Percentiles rank a stretch among this genome's conserved stretches.
Conservation (phyloP, 139 green algal species). For the Chlamydomonas schloesseri region DNA sequence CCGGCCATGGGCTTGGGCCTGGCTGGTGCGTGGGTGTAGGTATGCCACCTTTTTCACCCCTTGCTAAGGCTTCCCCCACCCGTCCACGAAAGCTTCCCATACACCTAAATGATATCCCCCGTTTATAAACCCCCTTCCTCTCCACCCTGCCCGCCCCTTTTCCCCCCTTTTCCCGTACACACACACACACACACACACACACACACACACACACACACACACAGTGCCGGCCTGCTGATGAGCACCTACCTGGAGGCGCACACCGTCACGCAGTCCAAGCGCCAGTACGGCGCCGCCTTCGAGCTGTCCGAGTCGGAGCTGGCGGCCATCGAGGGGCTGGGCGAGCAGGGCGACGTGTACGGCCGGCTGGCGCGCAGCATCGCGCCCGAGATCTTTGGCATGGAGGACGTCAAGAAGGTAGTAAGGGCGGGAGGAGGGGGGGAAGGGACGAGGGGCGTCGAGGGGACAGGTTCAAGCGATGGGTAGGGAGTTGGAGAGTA, state of each 20-base stretch:
- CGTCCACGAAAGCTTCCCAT: too few species aligned
- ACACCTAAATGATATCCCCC: too few species aligned
- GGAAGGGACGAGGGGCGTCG: neutral
- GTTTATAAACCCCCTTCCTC: too few species aligned
- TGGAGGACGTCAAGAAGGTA: conserved; percentile 96
- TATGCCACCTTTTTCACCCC: too few species aligned
- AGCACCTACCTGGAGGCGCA: conserved; percentile 93
- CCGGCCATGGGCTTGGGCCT: too few species aligned
- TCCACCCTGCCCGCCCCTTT: too few species aligned
- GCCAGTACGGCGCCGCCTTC: conserved; percentile 58
- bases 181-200: too few species aligned
- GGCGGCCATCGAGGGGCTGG: conserved; percentile 66
- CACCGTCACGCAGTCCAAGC: conserved; percentile 84
- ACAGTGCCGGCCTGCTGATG: conserved; percentile 84
- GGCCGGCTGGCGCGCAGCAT: conserved; percentile 83
- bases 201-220: neutral
- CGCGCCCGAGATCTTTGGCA: conserved; percentile 94
- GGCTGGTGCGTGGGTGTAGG: too few species aligned
- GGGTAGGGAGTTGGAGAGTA: too few species aligned
- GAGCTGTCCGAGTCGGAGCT: conserved; percentile 45
- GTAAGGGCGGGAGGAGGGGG: neutral
- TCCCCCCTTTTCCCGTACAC: too few species aligned
- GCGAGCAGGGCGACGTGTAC: conserved; percentile 83
- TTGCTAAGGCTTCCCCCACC: too few species aligned
- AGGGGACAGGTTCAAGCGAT: too few species aligned